phyloP scores from a whole-genome alignment of 768 basidiomycete genomes.

The Pulveroboletus sp. region DNA sequence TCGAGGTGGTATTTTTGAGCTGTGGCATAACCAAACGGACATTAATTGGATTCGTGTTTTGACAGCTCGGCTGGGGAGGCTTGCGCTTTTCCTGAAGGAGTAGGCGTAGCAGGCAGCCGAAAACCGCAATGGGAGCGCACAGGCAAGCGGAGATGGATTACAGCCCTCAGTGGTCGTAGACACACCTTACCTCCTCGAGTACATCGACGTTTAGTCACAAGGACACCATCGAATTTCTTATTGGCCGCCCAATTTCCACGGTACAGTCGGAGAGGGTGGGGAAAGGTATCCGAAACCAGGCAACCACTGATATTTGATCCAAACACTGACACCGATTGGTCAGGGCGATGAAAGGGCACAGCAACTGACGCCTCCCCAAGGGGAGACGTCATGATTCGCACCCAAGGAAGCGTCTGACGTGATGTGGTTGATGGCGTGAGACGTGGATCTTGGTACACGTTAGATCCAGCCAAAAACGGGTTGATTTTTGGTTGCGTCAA shows the following conservation, averaged over 20 bases:
- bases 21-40: conserved; percentile 2
- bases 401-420: no score
- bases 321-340: background rate
- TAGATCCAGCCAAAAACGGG: no score
- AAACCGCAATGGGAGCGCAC: background rate
- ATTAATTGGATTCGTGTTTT: background rate
- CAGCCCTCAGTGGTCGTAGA: conserved; percentile 6
- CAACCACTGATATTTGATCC: background rate
- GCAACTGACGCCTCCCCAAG: no score
- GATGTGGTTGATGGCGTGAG: no score
- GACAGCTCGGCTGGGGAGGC: background rate
- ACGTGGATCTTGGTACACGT: no score
- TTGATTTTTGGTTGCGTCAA: no score
- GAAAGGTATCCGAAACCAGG: background rate
- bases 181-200: conserved; percentile 10
- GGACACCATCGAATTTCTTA: background rate
- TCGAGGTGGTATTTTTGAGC: conserved; percentile 10
- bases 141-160: background rate
- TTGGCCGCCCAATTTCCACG: background rate
- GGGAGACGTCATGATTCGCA: background rate
- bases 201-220: conserved; percentile 3
- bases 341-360: no score
- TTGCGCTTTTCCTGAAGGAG: background rate
- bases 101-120: background rate
- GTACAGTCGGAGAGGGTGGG: conserved; percentile 1